Evolutionary conservation across 305 asterid species (phyloP), one percentile per base, ranked within the genome.

Genomic region (Fraxinus albicans): DNA sequence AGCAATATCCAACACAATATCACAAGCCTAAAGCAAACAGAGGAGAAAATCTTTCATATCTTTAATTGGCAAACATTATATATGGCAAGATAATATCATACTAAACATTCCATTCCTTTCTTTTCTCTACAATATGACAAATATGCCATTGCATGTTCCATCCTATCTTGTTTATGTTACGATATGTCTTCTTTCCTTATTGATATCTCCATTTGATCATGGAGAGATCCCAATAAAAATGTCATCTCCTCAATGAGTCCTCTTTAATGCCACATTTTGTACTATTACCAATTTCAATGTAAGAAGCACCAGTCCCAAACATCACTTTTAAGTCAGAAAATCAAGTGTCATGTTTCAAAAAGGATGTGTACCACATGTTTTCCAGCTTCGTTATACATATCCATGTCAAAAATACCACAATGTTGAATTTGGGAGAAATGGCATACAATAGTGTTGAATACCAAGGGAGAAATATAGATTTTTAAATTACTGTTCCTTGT

Each of bases 1-100:
- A 38, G 84, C 82, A 21, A 72, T 23, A 76, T 34, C 76, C 35
- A 73, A 69, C 53, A 63, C 10, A 69, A 55, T 80, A 73, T 72
- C 31, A 19, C 80, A 34, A 58, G 63, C 75, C 60, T 73, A 53
- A 25, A 77, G 76, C 33, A 65, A 65, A 79, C 60, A 44, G 15
- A 27, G 38, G 8, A 12, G 12, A 42, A 82, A 53, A 60, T 74
- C 29, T 63, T 78, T 63, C 76, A 69, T 27, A 7, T 25, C 63
- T 34, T 72, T 33, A 4, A 74, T 44, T 35, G 21, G 73, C 58
- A 25, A 74, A 21, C 13, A 63, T 63, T 63, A 23, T 63, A 21
- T 63, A 23, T 19, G 13, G 25, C 13, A 69, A 10, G 75, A 29
- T 21, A 29, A 29, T 21, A 23, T 29, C 75, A 69, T 31, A 27